Base-by-base conservation (phyloP, 495 filamentous ascomycete species). In the Xylaria palmicola region DNA sequence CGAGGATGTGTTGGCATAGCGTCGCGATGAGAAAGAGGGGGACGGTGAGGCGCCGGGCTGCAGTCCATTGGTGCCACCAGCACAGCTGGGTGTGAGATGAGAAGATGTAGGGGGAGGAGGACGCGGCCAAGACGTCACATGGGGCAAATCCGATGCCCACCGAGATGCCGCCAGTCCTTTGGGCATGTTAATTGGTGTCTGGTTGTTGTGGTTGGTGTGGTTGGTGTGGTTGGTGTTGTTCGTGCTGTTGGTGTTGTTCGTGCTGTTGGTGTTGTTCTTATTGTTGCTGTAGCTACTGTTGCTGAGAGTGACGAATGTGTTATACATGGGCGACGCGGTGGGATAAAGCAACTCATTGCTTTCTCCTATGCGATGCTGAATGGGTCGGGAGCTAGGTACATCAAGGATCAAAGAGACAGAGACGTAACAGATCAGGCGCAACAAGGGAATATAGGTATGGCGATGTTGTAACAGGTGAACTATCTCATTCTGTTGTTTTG, bases 91-190 rank as follows among this genome's bases (percentile, higher is more conserved):
- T 19, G n/a, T 34, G 4, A 8, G 27, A 34, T 51, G 15, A 10
- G 32, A 7, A 27, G 27, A 34, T 1, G 32, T n/a, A 6, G 36
- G 10, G 8, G 51, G 59, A 0, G 50, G 51, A 40, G 50, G 58
- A 0, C 48, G 40, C 1, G 39, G 51, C 41, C 51, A 48, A 29
- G 50, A 56, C 10, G 32, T 53, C 32, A 53, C 20, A 24, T 24
- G 1, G 0, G 53, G 39, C 12, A 56, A 27, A 44, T 39, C 39
- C 37, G 53, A 36, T n/a, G 60, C 60, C 60, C 60, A 62, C 34
- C 60, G 60, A 2, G 60, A 62, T 5, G 51, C 44, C 20, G 60
- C 51, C 7, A 62, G 52, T 6, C 60, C 60, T n/a, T 44, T 57
- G 5, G 24, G 43, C 43, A 29, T 30, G 27, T 17, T 41, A 34